Evolutionary conservation across 805 yeast species (phyloP).

Genomic region (Tetrapisispora fleetii): DNA sequence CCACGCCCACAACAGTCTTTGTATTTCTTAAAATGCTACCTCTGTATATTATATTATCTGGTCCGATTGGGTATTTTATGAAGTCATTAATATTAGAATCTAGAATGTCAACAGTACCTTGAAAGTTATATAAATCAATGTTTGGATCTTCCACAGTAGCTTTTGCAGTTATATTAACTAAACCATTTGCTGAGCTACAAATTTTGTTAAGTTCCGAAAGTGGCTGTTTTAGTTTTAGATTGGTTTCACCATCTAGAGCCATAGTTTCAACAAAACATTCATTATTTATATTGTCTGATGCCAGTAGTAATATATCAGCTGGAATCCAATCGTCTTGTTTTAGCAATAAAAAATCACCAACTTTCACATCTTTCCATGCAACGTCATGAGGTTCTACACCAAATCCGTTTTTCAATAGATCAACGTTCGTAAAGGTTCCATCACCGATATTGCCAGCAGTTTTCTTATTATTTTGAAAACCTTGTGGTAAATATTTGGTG

Average conservation of each 20-base stretch:
- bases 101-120: constrained; percentile 52
- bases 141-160: constrained; percentile 86
- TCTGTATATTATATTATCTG: constrained; percentile 79
- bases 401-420: constrained; percentile 11
- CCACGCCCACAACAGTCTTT: constrained; percentile 60
- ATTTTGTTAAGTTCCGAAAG: constrained; percentile 49
- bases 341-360: constrained; percentile 77
- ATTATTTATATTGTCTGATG: constrained; percentile 50
- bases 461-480: not conserved
- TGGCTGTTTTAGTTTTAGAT: constrained; percentile 66
- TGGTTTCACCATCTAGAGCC: constrained; percentile 97
- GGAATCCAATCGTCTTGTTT: constrained; percentile 87
- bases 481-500: not conserved
- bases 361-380: constrained; percentile 69
- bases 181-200: constrained; percentile 40
- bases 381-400: constrained; percentile 18
- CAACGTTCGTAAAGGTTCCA: constrained; percentile 15
- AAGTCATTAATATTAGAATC: constrained; percentile 29
- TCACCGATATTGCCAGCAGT: too few relatives aligned
- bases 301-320: constrained; percentile 71
- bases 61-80: constrained; percentile 48
- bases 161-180: constrained; percentile 41
- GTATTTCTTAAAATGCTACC: constrained; percentile 90
- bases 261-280: constrained; percentile 84
- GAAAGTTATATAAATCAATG: constrained; percentile 80